Evolutionary conservation across 2,329 filamentous ascomycete species (phyloP).

Genomic region (Calonectria fujianensis): DNA sequence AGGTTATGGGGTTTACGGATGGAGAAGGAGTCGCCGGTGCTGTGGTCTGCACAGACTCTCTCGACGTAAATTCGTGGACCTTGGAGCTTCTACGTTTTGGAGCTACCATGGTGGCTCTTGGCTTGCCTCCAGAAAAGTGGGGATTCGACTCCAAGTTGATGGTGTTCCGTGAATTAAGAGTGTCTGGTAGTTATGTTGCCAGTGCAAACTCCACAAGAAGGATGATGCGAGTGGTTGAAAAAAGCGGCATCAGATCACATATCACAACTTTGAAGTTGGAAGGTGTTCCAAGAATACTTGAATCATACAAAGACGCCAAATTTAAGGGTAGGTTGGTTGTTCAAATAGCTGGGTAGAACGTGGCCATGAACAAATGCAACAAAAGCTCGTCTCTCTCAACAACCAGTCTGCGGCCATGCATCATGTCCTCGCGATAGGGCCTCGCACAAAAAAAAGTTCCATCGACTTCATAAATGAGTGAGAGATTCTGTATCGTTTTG

Average conservation of each 20-base stretch:
- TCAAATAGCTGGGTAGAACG: constrained; percentile 39
- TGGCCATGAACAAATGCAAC: neutral
- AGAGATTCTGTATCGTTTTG: no score
- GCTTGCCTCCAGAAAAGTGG: constrained; percentile 58
- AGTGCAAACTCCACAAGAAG: constrained; percentile 53
- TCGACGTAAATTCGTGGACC: constrained; percentile 57
- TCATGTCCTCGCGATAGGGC: no score
- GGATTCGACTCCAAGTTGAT: constrained; percentile 57
- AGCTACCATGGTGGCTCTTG: constrained; percentile 56
- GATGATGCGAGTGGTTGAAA: constrained; percentile 58
- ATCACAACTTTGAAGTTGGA: constrained; percentile 55
- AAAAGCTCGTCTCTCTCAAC: neutral
- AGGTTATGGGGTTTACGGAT: constrained; percentile 55
- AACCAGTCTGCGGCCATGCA: neutral
- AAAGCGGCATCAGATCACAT: constrained; percentile 52
- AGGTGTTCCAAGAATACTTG: constrained; percentile 53
- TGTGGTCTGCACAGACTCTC: constrained; percentile 58
- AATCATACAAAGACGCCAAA: constrained; percentile 52
- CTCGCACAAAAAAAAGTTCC: no score
- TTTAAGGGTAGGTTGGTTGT: constrained; percentile 59
- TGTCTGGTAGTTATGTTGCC: constrained; percentile 59
- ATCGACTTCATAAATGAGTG: no score
- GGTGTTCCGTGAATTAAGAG: constrained; percentile 56
- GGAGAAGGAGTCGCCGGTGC: constrained; percentile 58
- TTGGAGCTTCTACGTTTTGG: constrained; percentile 55